Evolutionary conservation across 805 yeast species (phyloP), one percentile per base, ranked within the genome.

Genomic region (Torulaspora indica): DNA sequence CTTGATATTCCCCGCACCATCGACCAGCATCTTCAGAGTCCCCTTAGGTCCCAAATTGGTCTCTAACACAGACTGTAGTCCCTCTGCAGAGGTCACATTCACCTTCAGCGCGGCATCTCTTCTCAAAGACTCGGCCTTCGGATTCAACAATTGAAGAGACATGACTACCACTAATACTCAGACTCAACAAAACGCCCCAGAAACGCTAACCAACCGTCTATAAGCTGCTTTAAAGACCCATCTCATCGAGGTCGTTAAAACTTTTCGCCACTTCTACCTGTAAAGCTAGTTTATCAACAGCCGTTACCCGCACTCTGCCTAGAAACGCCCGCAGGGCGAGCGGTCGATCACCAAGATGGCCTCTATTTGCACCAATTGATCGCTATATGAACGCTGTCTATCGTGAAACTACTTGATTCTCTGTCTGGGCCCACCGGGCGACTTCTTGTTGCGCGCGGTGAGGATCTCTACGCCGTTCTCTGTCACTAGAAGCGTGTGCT

Each of bases 21-120:
- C 98, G 41, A 93, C 98, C 46, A 91, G 72, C 85, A 93, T 87
- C 71, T 93, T 93, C 58, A 93, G 73, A 12, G 98, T 93, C 44
- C 98, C 98, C 63, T 88, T 88, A 38, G 98, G 98, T 30, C 98
- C 98, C 57, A 93, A 72, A 63, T 93, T 93, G 48, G 95, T 81
- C 48, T 91, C 82, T 48, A 93, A 72, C 33, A 93, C 98, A 57
- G 82, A 85, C 70, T 93, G 98, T 45, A 93, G 74, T 35, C 98
- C 98, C 64, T 88, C 96, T 4, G 98, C 98, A 3, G 98, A 97
- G 13, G 89, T 79, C 40, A 88, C 87, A 68, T 93, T 93, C 34
- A 93, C 98, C 62, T 90, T 89, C 48, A 93, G 74, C 24, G 98
- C 98, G 66, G 95, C 98, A 48, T 85, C 79, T 60, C 98, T 80